Percentiles rank a stretch among this genome's conserved stretches.
phyloP scores from a whole-genome alignment of 768 basidiomycete genomes.

The Phlebiopsis gigantea region DNA sequence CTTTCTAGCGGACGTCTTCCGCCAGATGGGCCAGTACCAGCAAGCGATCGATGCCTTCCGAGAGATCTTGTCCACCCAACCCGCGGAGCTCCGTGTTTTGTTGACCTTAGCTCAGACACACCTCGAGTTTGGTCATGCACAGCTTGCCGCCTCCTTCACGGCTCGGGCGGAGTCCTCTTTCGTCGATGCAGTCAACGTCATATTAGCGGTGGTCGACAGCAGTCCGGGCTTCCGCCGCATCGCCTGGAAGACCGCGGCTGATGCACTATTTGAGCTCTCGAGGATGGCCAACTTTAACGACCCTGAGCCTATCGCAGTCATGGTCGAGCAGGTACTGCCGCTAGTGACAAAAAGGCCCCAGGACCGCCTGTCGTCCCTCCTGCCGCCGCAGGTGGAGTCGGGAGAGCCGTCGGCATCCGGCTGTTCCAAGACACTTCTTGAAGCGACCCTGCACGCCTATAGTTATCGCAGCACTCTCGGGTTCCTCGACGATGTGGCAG shows the following conservation, averaged over 20 bases:
- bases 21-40: constrained; percentile 66
- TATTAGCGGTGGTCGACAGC: constrained; percentile 42
- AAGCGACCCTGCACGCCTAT: constrained; percentile 54
- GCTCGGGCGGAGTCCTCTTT: constrained; percentile 74
- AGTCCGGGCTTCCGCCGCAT: constrained; percentile 62
- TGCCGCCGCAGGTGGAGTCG: constrained; percentile 27
- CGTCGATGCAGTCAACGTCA: constrained; percentile 47
- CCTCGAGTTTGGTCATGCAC: constrained; percentile 62
- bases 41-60: constrained; percentile 70
- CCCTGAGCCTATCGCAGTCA: constrained; percentile 30
- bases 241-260: constrained; percentile 81
- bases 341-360: constrained; percentile 36
- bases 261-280: constrained; percentile 68
- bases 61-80: constrained; percentile 46
- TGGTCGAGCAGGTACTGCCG: constrained; percentile 30
- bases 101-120: constrained; percentile 67
- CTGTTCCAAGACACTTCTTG: constrained; percentile 32
- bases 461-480: constrained; percentile 56
- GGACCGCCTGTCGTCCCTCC: constrained; percentile 36
- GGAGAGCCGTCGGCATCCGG: constrained; percentile 19
- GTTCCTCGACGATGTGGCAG: constrained; percentile 41
- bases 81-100: constrained; percentile 67
- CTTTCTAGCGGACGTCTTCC: constrained; percentile 80
- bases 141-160: constrained; percentile 65
- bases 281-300: constrained; percentile 44